Evolutionary conservation across 352 stramenopile species (phyloP), one percentile per base, ranked within the genome.

Genomic region (Phytophthora podocarpi): DNA sequence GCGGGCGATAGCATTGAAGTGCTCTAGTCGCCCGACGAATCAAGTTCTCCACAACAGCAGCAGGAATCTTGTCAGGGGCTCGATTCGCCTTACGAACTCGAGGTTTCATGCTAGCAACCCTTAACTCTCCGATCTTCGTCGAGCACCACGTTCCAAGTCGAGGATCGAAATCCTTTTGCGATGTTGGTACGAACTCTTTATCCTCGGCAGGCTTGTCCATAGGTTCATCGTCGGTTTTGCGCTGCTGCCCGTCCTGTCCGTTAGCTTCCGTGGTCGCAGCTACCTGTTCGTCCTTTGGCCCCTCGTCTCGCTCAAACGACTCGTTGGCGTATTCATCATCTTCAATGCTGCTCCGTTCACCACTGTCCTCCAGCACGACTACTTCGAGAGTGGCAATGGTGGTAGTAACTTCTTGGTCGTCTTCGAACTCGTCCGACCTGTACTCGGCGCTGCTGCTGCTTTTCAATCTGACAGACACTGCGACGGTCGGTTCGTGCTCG

Each of bases 261-360:
- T 23, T n/a, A 39, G 15, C 5, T 26, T 42, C 18, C 1, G 32
- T 18, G 24, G 21, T 16, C 11, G 11, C 10, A 45, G 23, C 20
- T 53, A n/a, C n/a, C n/a, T n/a, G n/a, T n/a, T n/a, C n/a, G n/a
- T 45, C 16, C 9, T 15, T 18, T 18, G 18, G 18, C 27, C 55
- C 32, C 23, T 67, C 59, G n/a, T n/a, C n/a, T 2, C n/a, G 18
- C 15, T 70, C 55, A 48, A 70, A 70, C 5, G 61, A 61, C 1
- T 70, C 55, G 5, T 32, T 34, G 1, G 35, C 46, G 18, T 65
- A 65, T 4, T 60, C 46, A 11, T 51, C 30, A 20, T 50, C 55
- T 13, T 47, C 30, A 20, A 11, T 34, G 16, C 3, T 46, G 11
- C 3, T 35, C 8, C 15, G 3, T 8, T 40, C 27, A 31, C 5